A percentile compares a stretch with the other conserved stretches of the same genome.
These are phyloP conservation scores for Colletotrichum gigasporum DNA, from an alignment of 2,329 filamentous ascomycete genomes.

Conservation along the genomic window DNA sequence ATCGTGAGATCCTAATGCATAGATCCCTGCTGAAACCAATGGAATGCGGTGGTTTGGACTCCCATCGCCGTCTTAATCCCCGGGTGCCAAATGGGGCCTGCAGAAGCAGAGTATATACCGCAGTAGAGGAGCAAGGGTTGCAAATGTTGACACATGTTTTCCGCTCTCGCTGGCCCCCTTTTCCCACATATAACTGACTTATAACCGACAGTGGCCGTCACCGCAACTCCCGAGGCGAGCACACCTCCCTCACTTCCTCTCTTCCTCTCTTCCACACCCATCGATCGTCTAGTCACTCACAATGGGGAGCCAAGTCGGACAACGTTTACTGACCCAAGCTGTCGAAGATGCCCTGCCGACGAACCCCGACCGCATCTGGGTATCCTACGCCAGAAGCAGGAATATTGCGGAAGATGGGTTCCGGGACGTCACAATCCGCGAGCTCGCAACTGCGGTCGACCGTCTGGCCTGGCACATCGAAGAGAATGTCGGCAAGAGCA, in stretches of 20 bases:
- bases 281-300: neutral
- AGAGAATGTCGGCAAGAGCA: constrained; percentile 38
- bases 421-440: constrained; percentile 37
- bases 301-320: neutral
- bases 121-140: no score
- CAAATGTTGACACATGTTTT: no score
- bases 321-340: neutral
- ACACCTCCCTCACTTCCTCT: neutral
- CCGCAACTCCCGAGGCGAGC: no score
- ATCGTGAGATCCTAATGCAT: no score
- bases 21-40: no score
- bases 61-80: no score
- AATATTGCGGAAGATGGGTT: constrained; percentile 38
- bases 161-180: no score
- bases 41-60: no score
- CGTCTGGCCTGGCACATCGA: constrained; percentile 44
- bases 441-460: constrained; percentile 42
- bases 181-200: no score
- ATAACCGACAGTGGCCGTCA: no score
- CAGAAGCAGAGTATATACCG: no score
- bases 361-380: constrained; percentile 41
- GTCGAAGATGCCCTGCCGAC: neutral
- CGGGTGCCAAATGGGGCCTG: no score
- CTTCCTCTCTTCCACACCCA: neutral
- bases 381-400: constrained; percentile 47